Percentiles rank a stretch among this genome's conserved stretches.
Conservation (phyloP, 108 stramenopile species). For the Stephanodiscus minutulus region DNA sequence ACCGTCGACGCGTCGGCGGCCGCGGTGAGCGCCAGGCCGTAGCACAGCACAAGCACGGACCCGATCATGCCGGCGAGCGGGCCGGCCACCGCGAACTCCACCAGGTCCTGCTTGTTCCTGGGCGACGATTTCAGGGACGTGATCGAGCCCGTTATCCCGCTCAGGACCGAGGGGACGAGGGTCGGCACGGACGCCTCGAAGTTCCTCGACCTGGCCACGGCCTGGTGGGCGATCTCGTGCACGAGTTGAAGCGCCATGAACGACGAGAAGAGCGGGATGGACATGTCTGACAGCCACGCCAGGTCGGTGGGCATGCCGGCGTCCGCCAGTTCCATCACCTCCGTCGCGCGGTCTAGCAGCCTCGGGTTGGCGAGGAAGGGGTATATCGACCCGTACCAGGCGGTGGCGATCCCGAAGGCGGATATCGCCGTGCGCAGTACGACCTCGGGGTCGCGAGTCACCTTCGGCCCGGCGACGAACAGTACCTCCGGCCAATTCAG, state of each 20-base stretch:
- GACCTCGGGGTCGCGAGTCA: constrained; percentile 56
- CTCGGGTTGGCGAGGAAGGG: constrained; percentile 79
- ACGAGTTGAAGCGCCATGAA: constrained; percentile 66
- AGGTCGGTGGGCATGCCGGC: constrained; percentile 74
- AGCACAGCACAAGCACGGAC: constrained; percentile 51
- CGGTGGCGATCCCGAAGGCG: constrained; percentile 65
- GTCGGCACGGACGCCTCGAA: constrained; percentile 69
- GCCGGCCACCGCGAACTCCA: constrained; percentile 78
- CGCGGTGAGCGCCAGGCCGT: constrained; percentile 65
- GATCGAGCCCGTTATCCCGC: constrained; percentile 74
- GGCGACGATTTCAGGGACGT: constrained; percentile 71
- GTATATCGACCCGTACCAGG: constrained; percentile 82
- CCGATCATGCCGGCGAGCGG: constrained; percentile 74
- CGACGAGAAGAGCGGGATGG: constrained; percentile 69
- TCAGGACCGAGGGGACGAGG: constrained; percentile 78
- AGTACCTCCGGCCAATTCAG: constrained; percentile 61
- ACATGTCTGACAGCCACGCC: constrained; percentile 71
- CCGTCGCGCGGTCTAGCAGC: constrained; percentile 61
- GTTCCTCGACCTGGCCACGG: constrained; percentile 57
- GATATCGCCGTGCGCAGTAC: constrained; percentile 54
- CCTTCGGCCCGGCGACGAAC: constrained; percentile 66
- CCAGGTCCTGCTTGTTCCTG: constrained; percentile 72
- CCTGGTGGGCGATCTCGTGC: constrained; percentile 71
- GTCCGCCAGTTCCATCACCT: constrained; percentile 70
- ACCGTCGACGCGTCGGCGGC: constrained; percentile 50